These are phyloP conservation scores for Russula dissimulans DNA, from an alignment of 768 basidiomycete genomes.

Conservation along the genomic window DNA sequence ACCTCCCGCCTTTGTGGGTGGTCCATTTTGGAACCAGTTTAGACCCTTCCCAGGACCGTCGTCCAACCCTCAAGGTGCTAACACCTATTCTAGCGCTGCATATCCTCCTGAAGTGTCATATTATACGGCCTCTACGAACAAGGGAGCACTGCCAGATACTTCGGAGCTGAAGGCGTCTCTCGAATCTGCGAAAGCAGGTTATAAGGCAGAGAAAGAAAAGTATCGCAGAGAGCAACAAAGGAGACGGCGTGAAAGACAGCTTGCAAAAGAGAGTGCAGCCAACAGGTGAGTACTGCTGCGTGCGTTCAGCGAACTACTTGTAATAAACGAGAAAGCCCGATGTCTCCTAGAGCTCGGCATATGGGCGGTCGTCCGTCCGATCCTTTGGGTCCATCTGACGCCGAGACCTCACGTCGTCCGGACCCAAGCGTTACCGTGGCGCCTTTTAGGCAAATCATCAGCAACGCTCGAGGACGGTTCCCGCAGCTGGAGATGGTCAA, in stretches of 20 bases:
- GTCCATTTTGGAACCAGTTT: constrained; percentile 16
- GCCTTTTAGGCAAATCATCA: constrained; percentile 38
- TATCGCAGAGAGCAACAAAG: constrained; percentile 53
- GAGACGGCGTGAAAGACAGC: constrained; percentile 21
- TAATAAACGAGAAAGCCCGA: constrained; percentile 3
- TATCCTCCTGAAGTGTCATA: constrained; percentile 18
- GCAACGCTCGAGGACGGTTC: constrained; percentile 49
- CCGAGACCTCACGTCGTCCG: not conserved
- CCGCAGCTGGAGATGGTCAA: constrained; percentile 57
- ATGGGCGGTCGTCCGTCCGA: not conserved
- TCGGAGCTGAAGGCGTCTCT: constrained; percentile 29
- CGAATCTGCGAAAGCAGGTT: constrained; percentile 55
- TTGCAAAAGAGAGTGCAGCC: not conserved
- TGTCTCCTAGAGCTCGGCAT: not conserved
- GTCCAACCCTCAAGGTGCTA: not conserved
- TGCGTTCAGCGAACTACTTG: not conserved
- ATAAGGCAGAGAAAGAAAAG: constrained; percentile 61
- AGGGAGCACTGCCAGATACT: not conserved
- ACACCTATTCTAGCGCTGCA: not conserved
- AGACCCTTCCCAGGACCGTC: constrained; percentile 9
- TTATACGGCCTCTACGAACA: constrained; percentile 12
- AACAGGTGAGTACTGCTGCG: constrained; percentile 3
- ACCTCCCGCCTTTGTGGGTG: not conserved
- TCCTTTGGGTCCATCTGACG: not conserved
- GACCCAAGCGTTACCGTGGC: not conserved